A percentile compares a stretch with the other conserved stretches of the same genome.
Conservation (phyloP, 495 filamentous ascomycete genomes). For the Penicilliopsis zonata region DNA sequence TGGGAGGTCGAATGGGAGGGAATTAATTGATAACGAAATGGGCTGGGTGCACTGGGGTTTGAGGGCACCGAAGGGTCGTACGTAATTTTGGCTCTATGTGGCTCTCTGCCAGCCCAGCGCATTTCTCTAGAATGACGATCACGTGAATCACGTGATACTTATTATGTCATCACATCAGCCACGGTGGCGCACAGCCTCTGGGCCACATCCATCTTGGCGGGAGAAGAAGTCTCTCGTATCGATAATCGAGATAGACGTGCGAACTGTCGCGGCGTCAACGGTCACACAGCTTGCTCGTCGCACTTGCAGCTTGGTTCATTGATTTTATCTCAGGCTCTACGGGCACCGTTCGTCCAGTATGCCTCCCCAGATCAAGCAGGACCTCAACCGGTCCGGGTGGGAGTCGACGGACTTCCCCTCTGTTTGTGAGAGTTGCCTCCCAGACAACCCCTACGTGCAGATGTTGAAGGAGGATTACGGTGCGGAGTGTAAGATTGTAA, state of each 20-base stretch:
- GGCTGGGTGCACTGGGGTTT: too few relatives aligned
- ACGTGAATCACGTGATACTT: conserved; percentile 2
- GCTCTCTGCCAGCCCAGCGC: too few relatives aligned
- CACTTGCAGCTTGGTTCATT: conserved; percentile 12
- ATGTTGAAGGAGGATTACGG: conserved; percentile 96
- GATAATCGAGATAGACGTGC: conserved; percentile 15
- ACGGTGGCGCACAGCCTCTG: conserved; percentile 4
- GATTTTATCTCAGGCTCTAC: conserved; percentile 4
- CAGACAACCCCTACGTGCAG: conserved; percentile 94
- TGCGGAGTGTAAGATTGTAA: conserved; percentile 48
- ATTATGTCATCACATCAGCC: conserved; percentile 7
- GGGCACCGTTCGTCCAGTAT: conserved; percentile 9
- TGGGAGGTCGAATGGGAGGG: too few relatives aligned
- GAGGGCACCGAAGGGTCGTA: too few relatives aligned
- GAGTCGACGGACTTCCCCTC: conserved; percentile 73
- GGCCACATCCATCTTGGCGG: background rate
- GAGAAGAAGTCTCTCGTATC: conserved; percentile 8
- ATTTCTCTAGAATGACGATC: too few relatives aligned
- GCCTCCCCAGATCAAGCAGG: conserved; percentile 76
- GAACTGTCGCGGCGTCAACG: background rate
- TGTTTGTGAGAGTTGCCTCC: conserved; percentile 69
- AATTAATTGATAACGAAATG: too few relatives aligned
- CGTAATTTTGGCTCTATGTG: too few relatives aligned
- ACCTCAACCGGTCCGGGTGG: conserved; percentile 92
- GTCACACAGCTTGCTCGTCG: conserved; percentile 3